Conservation (phyloP, 352 stramenopile genomes). For the Pythium volutum region DNA sequence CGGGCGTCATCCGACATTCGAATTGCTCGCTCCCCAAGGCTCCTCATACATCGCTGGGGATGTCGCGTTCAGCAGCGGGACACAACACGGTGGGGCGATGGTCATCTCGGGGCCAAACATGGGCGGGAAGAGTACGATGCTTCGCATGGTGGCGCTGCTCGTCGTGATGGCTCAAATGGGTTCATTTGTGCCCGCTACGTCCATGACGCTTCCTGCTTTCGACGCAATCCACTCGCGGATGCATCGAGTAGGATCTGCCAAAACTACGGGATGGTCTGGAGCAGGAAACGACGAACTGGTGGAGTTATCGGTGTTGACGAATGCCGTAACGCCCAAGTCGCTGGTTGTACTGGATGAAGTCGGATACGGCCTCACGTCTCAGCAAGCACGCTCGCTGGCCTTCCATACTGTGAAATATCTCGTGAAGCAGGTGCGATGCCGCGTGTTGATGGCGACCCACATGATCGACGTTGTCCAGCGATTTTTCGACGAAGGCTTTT, state of each 20-base stretch:
- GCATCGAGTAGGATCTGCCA: conserved; percentile 25
- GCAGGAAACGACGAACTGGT: conserved; percentile 24
- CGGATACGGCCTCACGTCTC: conserved; percentile 34
- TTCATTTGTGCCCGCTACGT: conserved; percentile 49
- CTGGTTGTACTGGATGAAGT: conserved; percentile 48
- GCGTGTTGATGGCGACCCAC: conserved; percentile 42
- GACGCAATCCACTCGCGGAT: conserved; percentile 73
- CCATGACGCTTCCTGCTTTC: conserved; percentile 41
- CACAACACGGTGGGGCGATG: conserved; percentile 20
- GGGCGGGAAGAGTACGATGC: conserved; percentile 74
- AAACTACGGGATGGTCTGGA: conserved; percentile 7
- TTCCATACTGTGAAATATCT: conserved; percentile 29
- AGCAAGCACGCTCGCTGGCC: conserved; percentile 29
- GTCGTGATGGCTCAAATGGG: conserved; percentile 70
- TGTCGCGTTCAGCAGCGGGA: conserved; percentile 14
- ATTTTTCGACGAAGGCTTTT: background rate
- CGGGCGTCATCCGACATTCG: conserved; percentile 59
- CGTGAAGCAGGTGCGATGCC: conserved; percentile 26
- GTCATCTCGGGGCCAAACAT: conserved; percentile 85
- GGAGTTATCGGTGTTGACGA: conserved; percentile 29
- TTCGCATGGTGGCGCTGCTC: conserved; percentile 58
- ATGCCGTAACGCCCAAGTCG: conserved; percentile 27
- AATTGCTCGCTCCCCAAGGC: conserved; percentile 20
- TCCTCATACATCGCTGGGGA: conserved; percentile 33
- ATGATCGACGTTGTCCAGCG: conserved; percentile 21